Evolutionary conservation across 805 yeast species (phyloP).

Genomic region (Ogataea degrootiae): DNA sequence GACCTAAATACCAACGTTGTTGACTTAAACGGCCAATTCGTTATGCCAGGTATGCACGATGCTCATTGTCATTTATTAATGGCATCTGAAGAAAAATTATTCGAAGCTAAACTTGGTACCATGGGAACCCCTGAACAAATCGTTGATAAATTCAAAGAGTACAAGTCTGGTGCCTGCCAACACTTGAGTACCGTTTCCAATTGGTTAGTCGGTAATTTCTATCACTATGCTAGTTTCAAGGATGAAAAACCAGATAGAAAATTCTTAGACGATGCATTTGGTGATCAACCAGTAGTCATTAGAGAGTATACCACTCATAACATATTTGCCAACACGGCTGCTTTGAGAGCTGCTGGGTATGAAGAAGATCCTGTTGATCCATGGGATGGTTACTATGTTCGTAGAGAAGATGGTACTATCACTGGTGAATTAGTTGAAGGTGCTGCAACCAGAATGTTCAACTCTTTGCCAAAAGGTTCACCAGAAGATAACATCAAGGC

Average conservation of each 20-base stretch:
- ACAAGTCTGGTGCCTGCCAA: slow-evolving; percentile 2
- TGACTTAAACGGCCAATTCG: slow-evolving; percentile 23
- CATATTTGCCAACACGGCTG: slow-evolving; percentile 26
- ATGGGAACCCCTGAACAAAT: slow-evolving; percentile 17
- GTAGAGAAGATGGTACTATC: slow-evolving; percentile 24
- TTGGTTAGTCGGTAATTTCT: slow-evolving; percentile 26
- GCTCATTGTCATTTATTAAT: slow-evolving; percentile 24
- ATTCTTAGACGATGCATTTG: slow-evolving; percentile 26
- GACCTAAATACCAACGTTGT: slow-evolving; percentile 14
- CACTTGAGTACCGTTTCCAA: slow-evolving; percentile 21
- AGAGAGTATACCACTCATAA: slow-evolving; percentile 26
- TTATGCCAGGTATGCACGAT: slow-evolving; percentile 28
- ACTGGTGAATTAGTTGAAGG: slow-evolving; percentile 26
- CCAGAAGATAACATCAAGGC: slow-evolving; percentile 20
- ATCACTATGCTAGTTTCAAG: slow-evolving; percentile 22
- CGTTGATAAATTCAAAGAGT: slow-evolving; percentile 20
- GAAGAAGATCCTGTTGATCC: slow-evolving; percentile 24
- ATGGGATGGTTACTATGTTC: slow-evolving; percentile 24
- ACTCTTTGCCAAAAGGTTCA: slow-evolving; percentile 19
- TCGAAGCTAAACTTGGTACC: slow-evolving; percentile 22
- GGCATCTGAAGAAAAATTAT: slow-evolving; percentile 24
- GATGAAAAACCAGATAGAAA: slow-evolving; percentile 24
- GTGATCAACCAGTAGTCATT: slow-evolving; percentile 26
- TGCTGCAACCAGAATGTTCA: slow-evolving; percentile 22
- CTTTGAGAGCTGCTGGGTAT: slow-evolving; percentile 26